These are phyloP conservation scores for Phytophthora hybrid DNA, from an alignment of 352 stramenopile genomes.

Conservation along the genomic window DNA sequence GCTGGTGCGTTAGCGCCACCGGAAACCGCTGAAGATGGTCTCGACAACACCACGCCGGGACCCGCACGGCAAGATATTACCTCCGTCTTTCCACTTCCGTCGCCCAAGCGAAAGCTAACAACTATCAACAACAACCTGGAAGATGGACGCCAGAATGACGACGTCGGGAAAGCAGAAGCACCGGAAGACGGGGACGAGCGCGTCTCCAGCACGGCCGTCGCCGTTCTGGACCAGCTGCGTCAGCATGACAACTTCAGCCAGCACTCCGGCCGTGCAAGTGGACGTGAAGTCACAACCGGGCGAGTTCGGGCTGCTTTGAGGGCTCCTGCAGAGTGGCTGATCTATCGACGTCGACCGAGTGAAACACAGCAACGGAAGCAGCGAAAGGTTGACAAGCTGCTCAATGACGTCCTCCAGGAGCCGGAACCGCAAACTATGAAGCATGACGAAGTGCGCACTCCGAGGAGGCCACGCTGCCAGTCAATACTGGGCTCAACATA, in stretches of 20 bases:
- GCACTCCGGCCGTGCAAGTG: background rate
- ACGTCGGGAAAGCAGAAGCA: background rate
- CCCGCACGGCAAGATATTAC: slow-evolving; percentile 20
- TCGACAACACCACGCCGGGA: slow-evolving; percentile 1
- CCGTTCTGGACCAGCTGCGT: slow-evolving; percentile 29
- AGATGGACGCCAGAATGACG: slow-evolving; percentile 10
- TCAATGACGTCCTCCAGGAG: slow-evolving; percentile 39
- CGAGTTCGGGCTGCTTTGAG: slow-evolving; percentile 34
- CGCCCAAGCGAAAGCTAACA: background rate
- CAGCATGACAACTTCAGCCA: slow-evolving; percentile 15
- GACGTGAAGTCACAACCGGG: slow-evolving; percentile 3
- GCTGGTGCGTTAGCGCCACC: background rate
- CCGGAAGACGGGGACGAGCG: background rate
- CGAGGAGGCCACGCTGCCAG: slow-evolving; percentile 39
- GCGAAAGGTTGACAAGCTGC: slow-evolving; percentile 54
- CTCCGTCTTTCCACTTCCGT: background rate
- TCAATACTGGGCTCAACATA: slow-evolving; percentile 51
- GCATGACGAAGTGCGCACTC: slow-evolving; percentile 23
- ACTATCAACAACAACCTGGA: slow-evolving; percentile 25
- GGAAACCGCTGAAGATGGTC: slow-evolving; percentile 8
- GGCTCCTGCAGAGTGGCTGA: slow-evolving; percentile 65
- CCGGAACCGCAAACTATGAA: slow-evolving; percentile 10
- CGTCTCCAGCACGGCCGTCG: slow-evolving; percentile 10
- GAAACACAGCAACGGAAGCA: slow-evolving; percentile 51
- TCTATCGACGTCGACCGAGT: slow-evolving; percentile 61